Percentiles rank a stretch among this genome's conserved stretches.
phyloP scores from a whole-genome alignment of 768 basidiomycete genomes.

The Macrolepiota fuliginosa region DNA sequence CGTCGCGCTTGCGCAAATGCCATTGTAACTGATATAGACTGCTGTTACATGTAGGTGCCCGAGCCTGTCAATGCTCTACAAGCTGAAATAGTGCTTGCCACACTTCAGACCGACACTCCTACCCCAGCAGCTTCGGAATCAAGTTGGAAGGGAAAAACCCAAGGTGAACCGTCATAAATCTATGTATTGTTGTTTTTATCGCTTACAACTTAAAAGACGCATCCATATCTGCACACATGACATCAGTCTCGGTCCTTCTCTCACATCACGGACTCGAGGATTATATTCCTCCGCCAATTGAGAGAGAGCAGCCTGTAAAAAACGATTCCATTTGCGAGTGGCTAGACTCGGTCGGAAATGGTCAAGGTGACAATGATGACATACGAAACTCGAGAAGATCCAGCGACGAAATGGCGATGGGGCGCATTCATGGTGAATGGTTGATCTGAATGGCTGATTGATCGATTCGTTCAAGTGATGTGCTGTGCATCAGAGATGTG shows the following conservation, averaged over 20 bases:
- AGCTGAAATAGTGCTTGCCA: constrained; percentile 25
- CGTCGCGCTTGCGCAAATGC: constrained; percentile 22
- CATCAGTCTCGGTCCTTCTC: background rate
- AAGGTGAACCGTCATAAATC: constrained; percentile 26
- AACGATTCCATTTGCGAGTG: constrained; percentile 1
- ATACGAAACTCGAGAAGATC: background rate
- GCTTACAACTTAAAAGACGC: background rate
- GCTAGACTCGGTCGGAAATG: background rate
- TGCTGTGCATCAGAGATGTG: constrained; percentile 13
- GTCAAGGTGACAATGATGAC: background rate
- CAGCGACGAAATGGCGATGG: background rate
- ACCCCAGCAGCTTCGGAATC: constrained; percentile 36
- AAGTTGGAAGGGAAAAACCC: constrained; percentile 41
- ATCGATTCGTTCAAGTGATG: background rate
- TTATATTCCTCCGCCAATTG: background rate
- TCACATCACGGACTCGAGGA: constrained; percentile 13
- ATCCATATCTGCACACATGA: constrained; percentile 2
- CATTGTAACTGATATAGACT: constrained; percentile 15
- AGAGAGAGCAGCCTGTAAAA: background rate
- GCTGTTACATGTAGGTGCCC: constrained; percentile 35
- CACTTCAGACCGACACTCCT: constrained; percentile 20
- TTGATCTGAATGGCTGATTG: background rate
- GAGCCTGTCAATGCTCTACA: constrained; percentile 33
- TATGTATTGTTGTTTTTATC: constrained; percentile 1
- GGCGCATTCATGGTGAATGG: background rate